These are phyloP conservation scores for Tetraselmis striata DNA, from an alignment of 139 green algal genomes.

Conservation along the genomic window DNA sequence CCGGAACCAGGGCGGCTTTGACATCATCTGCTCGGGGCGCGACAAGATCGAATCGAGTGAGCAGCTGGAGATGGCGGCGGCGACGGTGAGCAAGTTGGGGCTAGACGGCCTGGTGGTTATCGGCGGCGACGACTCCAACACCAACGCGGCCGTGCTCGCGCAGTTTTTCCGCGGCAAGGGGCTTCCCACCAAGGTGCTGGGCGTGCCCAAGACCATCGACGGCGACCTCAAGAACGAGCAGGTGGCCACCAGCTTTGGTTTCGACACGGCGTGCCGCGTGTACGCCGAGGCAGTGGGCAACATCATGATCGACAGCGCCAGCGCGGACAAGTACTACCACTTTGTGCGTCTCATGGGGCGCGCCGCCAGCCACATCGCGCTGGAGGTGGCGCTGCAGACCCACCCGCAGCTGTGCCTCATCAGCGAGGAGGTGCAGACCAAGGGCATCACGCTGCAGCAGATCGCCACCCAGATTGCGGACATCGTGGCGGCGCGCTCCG, in stretches of 20 bases:
- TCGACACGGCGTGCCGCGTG: slow-evolving; percentile 60
- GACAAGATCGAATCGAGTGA: slow-evolving; percentile 56
- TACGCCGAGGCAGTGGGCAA: slow-evolving; percentile 60
- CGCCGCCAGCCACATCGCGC: slow-evolving; percentile 51
- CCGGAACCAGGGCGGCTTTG: slow-evolving; percentile 61
- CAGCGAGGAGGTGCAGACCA: slow-evolving; percentile 40
- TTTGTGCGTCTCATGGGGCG: slow-evolving; percentile 65
- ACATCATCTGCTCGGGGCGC: slow-evolving; percentile 54
- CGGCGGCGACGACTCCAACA: slow-evolving; percentile 66
- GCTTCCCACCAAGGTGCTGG: slow-evolving; percentile 33
- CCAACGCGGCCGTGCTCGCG: slow-evolving; percentile 53
- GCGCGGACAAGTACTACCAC: slow-evolving; percentile 55
- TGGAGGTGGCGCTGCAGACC: slow-evolving; percentile 60
- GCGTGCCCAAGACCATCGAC: slow-evolving; percentile 67
- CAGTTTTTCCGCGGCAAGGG: slow-evolving; percentile 28
- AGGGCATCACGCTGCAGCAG: neutral
- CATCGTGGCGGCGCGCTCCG: slow-evolving; percentile 34
- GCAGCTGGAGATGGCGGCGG: slow-evolving; percentile 29
- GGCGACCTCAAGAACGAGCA: slow-evolving; percentile 52
- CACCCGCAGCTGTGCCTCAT: slow-evolving; percentile 55
- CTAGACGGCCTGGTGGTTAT: slow-evolving; percentile 57
- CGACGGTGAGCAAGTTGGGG: slow-evolving; percentile 16
- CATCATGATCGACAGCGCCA: slow-evolving; percentile 44
- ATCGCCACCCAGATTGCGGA: slow-evolving; percentile 37
- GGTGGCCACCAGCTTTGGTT: slow-evolving; percentile 53